These are phyloP conservation scores for Citrus hindsii DNA, from an alignment of 345 rosid genomes.

Conservation along the genomic window DNA sequence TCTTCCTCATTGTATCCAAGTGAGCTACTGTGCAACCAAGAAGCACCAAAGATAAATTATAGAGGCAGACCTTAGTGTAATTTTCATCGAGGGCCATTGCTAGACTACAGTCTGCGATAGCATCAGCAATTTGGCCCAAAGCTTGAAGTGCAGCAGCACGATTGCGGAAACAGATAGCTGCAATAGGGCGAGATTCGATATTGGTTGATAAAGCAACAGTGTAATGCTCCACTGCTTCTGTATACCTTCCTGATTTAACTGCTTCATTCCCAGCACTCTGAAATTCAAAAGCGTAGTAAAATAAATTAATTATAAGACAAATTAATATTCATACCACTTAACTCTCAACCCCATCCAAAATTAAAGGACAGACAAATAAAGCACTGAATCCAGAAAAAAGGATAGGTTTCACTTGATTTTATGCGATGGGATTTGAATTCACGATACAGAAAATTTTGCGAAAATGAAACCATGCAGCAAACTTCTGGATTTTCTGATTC, in stretches of 20 bases:
- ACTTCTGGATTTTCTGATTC: background rate
- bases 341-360: background rate
- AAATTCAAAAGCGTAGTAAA: slow-evolving; percentile 21
- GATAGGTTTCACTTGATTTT: background rate
- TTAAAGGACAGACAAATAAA: background rate
- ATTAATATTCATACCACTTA: background rate
- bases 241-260: slow-evolving; percentile 51
- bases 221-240: slow-evolving; percentile 83
- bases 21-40: background rate
- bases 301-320: background rate
- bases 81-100: slow-evolving; percentile 84
- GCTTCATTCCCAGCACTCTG: slow-evolving; percentile 92
- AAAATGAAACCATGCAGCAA: background rate
- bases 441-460: background rate
- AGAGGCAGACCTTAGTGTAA: slow-evolving; percentile 65
- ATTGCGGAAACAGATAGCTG: slow-evolving; percentile 87
- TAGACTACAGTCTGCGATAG: slow-evolving; percentile 94
- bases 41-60: background rate
- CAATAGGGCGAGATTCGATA: slow-evolving; percentile 81
- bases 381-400: background rate
- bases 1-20: background rate
- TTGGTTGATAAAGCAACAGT: slow-evolving; percentile 69
- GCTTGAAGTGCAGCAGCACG: slow-evolving; percentile 97
- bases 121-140: slow-evolving; percentile 77
- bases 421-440: background rate